Evolutionary conservation across 257 asterid species (phyloP), one percentile per base, ranked within the genome.

Genomic region (Solanum medicagineum): DNA sequence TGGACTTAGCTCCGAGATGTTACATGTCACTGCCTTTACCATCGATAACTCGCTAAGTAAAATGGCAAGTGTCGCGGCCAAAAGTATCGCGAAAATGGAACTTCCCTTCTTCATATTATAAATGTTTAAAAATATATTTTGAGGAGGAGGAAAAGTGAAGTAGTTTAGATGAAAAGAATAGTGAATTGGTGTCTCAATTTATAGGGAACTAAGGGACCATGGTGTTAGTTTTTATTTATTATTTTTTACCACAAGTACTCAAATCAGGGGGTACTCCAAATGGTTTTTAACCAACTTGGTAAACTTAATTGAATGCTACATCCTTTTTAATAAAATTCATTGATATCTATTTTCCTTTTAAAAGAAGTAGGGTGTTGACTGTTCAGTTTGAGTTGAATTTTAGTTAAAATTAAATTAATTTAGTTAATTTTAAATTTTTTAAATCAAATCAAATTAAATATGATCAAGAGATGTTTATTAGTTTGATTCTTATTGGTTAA

Each of bases 11-110:
- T 88, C 59, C 11, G 51, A 4, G 11, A 66, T 47, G 13, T 11
- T 49, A 66, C 91, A 88, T 0, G 86, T 88, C 14, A 66, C 87
- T n/a, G 87, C 87, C 62, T 56, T 62, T 71, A 71, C 59, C 63
- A 65, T 57, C 24, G 12, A 19, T 26, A 85, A 59, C 13, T 84
- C 6, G 2, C 59, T n/a, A 3, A 20, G 10, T 4, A 68, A 55
- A n/a, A 85, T 9, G 19, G 80, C 14, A 69, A 84, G 51, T 7
- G 77, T 11, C 5, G 54, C 42, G 42, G 42, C 42, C 42, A 36
- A 26, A 4, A 51, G 3, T 0, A 65, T 8, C 0, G 36, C 36
- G 0, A 32, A 32, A 32, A 32, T 32, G 3, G 36, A 32, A 32
- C 36, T 32, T 0, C 36, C 36, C 4, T 32, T 32, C 3, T 32